Evolutionary conservation across 306 rosid genomes (phyloP).

Genomic region (Lablab purpureus): DNA sequence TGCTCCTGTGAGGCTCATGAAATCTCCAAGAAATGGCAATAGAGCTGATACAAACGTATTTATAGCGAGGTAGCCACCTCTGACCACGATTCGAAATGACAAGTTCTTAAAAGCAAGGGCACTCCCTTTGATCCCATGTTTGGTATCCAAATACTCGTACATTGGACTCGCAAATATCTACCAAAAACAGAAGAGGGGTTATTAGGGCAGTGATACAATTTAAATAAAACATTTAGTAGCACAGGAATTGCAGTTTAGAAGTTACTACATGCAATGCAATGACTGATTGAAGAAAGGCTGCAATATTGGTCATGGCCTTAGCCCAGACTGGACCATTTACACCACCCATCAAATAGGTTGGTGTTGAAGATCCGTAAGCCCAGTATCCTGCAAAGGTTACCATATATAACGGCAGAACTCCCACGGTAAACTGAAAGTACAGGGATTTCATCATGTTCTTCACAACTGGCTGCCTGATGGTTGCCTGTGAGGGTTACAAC

Average conservation of each 20-base stretch:
- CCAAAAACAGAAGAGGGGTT: slow-evolving; percentile 34
- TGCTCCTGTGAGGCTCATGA: slow-evolving; percentile 99
- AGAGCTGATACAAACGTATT: slow-evolving; percentile 84
- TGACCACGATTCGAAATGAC: slow-evolving; percentile 68
- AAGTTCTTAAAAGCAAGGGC: slow-evolving; percentile 65
- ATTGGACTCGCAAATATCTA: slow-evolving; percentile 98
- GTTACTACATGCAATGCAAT: slow-evolving; percentile 80
- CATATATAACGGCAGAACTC: slow-evolving; percentile 82
- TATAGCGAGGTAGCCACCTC: slow-evolving; percentile 84
- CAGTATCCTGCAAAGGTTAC: slow-evolving; percentile 88
- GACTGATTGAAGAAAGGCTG: slow-evolving; percentile 93
- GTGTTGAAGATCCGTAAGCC: slow-evolving; percentile 91
- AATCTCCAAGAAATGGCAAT: slow-evolving; percentile 94
- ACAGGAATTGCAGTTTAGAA: slow-evolving; percentile 34
- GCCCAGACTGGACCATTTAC: slow-evolving; percentile 88
- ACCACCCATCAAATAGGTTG: slow-evolving; percentile 74
- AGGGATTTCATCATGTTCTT: slow-evolving; percentile 88
- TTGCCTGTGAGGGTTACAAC: slow-evolving; percentile 70
- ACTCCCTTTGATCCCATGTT: slow-evolving; percentile 76
- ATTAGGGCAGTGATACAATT: slow-evolving; percentile 22
- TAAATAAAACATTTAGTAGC: slow-evolving; percentile 21
- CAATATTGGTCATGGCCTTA: slow-evolving; percentile 70
- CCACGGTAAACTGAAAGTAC: slow-evolving; percentile 86
- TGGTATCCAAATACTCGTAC: slow-evolving; percentile 90
- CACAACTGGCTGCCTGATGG: slow-evolving; percentile 89